Conservation (phyloP, 805 yeast genomes). For the Saturnispora ahearnii region DNA sequence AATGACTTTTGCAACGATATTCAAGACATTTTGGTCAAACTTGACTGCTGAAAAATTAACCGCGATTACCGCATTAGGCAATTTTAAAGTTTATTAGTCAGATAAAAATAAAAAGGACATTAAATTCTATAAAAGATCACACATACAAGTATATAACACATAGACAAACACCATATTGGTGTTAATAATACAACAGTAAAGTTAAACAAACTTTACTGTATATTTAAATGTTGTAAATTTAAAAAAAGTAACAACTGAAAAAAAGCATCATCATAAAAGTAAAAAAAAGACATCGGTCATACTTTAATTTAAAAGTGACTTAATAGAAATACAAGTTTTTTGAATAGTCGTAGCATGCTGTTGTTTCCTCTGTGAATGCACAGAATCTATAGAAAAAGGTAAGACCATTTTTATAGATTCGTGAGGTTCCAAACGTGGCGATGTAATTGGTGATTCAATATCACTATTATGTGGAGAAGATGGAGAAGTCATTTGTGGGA, state of each 20-base stretch:
- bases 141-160: neutral
- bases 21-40: constrained; percentile 8
- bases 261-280: neutral
- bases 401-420: constrained; percentile 6
- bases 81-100: neutral
- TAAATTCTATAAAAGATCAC: constrained; percentile 1
- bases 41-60: neutral
- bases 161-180: neutral
- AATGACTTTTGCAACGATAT: constrained; percentile 2
- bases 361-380: neutral
- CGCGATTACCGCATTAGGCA: neutral
- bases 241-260: neutral
- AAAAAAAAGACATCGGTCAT: neutral
- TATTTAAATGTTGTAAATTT: neutral
- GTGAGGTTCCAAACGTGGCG: constrained; percentile 20
- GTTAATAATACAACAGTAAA: neutral
- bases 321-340: constrained; percentile 8
- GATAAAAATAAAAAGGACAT: neutral
- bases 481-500: constrained; percentile 9
- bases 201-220: no score
- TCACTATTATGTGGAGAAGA: constrained; percentile 14
- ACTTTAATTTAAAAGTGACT: constrained; percentile 5
- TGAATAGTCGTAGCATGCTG: neutral
- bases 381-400: constrained; percentile 7
- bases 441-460: constrained; percentile 21